Conservation (phyloP, 148 eudicot genomes). For the Camellia japonica region DNA sequence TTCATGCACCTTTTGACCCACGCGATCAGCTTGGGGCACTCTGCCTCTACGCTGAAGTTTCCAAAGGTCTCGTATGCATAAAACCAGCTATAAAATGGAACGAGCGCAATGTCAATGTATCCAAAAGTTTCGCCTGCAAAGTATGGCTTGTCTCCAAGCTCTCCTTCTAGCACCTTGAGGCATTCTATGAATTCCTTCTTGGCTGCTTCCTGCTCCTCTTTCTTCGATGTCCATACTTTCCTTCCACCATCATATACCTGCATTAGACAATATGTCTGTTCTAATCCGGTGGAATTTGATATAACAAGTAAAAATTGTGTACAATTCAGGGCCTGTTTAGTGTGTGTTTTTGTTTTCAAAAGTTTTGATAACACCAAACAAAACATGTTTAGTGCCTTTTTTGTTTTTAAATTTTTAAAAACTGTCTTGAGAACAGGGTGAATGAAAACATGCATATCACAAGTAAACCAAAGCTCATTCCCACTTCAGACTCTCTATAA, state of each 20-base stretch:
- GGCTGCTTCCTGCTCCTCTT: not conserved
- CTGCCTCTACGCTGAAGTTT: slow-evolving; percentile 9
- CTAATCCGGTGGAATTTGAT: too few relatives aligned
- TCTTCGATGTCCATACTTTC: not conserved
- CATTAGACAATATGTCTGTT: not conserved
- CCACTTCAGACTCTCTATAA: too few relatives aligned
- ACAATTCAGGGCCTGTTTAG: too few relatives aligned
- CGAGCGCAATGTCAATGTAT: not conserved
- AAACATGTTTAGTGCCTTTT: too few relatives aligned
- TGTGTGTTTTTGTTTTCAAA: too few relatives aligned
- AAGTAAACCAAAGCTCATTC: too few relatives aligned
- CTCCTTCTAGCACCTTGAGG: slow-evolving; percentile 9
- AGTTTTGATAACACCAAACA: too few relatives aligned
- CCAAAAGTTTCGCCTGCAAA: slow-evolving; percentile 8
- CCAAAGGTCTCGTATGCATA: slow-evolving; percentile 2
- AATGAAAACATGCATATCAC: too few relatives aligned
- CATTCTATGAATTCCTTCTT: slow-evolving; percentile 7
- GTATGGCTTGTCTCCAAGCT: slow-evolving; percentile 2
- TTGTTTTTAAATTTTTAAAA: too few relatives aligned
- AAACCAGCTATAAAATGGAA: slow-evolving; percentile 11
- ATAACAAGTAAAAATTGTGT: too few relatives aligned
- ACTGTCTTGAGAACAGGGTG: too few relatives aligned
- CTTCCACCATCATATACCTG: not conserved
- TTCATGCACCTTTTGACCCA: slow-evolving; percentile 19
- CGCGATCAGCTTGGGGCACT: slow-evolving; percentile 12